Base-by-base conservation (phyloP, 78 protist species). In the Monosiga brevicollis region DNA sequence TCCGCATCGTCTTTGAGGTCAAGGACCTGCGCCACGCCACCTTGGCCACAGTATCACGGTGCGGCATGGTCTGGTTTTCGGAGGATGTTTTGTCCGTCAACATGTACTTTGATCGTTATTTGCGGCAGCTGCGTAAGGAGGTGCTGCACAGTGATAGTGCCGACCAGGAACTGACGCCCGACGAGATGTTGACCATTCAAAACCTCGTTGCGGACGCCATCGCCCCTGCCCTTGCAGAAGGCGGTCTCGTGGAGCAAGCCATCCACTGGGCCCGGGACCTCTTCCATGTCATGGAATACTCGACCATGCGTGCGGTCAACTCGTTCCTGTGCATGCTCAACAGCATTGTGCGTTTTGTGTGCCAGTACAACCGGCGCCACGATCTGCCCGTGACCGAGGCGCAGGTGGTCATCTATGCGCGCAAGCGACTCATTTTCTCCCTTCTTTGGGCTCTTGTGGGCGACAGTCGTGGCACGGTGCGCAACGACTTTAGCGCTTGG, bases 41-140 rank as follows among this genome's bases (percentile, higher is more conserved):
- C 10, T 93, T 88, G 0, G 99, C 99, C 76, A 98, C 99, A 0
- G 98, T 98, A 34, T 87, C 95, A 0, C 93, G 99, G 35, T 95
- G 98, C 78, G 99, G 99, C 71, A 98, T 98, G 99, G 96, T 97
- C 41, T 97, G 99, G 98, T 95, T 96, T 91, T 54, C 89, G 76
- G 96, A 93, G 54, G 95, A 93, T 42, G 90, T 82, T 15, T 77
- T 93, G 38, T 70, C 93, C 26, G 72, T 90, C 9, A 87, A 62
- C 76, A 93, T 89, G 95, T 72, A 90, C 75, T 87, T 86, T 41
- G 42, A 38, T 25, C 89, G 87, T 35, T 90, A 84, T 86, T 78
- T 92, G 29, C 43, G 74, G 34, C 62, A 79, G 22, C 77, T 91
- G 40, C 78, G 81, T 34, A 39, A 6, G 25, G 40, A 37, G 40